phyloP scores from a whole-genome alignment of 441 rosid genomes.

The Geranium incanum region DNA sequence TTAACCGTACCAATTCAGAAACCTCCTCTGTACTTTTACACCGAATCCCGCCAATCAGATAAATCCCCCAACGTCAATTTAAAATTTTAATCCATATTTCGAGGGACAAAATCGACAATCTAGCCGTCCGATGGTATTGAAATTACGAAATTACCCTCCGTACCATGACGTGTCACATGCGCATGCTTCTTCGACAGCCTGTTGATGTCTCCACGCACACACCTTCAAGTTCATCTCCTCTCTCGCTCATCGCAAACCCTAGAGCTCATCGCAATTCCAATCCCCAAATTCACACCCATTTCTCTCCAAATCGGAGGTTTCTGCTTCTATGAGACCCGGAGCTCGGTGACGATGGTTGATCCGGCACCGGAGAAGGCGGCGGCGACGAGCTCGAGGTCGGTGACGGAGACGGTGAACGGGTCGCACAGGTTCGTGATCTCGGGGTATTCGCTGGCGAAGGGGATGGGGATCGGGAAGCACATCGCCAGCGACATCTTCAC shows the following conservation, averaged over 20 bases:
- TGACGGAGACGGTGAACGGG: constrained; percentile 78
- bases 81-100: too few species aligned
- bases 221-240: neutral
- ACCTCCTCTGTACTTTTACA: too few species aligned
- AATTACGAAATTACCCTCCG: neutral
- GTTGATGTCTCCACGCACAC: neutral
- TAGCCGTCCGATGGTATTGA: neutral
- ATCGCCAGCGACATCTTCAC: constrained; percentile 68
- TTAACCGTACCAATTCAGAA: too few species aligned
- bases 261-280: neutral
- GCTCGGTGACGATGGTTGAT: constrained; percentile 5
- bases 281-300: neutral
- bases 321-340: constrained; percentile 2
- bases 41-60: neutral
- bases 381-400: constrained; percentile 53
- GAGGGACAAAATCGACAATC: neutral
- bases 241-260: neutral
- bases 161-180: constrained; percentile 1
- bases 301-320: neutral
- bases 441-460: constrained; percentile 85
- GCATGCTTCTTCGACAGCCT: constrained; percentile 1
- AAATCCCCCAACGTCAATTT: neutral
- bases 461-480: constrained; percentile 80
- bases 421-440: constrained; percentile 73
- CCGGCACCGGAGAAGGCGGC: constrained; percentile 14